Base-by-base conservation (phyloP, 805 yeast species). In the Brettanomyces bruxellensis region DNA sequence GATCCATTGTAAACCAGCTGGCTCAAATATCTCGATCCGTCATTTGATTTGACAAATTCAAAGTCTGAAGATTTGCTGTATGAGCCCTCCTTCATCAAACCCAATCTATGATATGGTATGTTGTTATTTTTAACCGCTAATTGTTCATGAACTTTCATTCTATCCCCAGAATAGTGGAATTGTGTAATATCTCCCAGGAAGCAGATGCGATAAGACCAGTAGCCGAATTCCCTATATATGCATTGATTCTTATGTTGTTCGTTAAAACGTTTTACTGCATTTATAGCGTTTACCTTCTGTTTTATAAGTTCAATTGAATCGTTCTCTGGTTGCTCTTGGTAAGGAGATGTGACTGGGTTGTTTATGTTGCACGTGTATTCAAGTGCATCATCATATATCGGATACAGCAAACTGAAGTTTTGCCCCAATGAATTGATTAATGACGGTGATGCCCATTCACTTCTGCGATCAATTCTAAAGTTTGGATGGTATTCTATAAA, bases 1-100 rank as follows among this genome's bases (percentile, higher is more conserved):
- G 58, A 51, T 4, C 70, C 70, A 39, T 57, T 56, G 5, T 52
- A 49, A 2, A 62, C 48, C 13, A 49, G 48, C 34, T 63, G 68
- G 9, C 62, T 50, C 4, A 64, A 51, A 44, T 52, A 60, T n/a
- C 52, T 49, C 3, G 58, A 48, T 1, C 66, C 66, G 36, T 59
- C 61, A 3, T 38, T 45, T 1, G 46, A 28, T 9, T 47, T 50
- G 3, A 53, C 45, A 25, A 66, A 34, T 35, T 55, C 58, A 49
- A 63, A 64, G 34, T 56, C 55, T 5, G 58, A 50, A 11, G 43
- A 41, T 5, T 45, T 45, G n/a, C 39, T 41, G 43, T 55, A 56
- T 9, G 55, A 42, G 24, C 46, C 45, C 8, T 34, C 34, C 12
- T 43, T 34, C 25, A 52, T 41, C 12, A 41, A 28, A 8, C 59